Base-by-base conservation (phyloP, 768 basidiomycete species). In the Gelatoporia subvermispora region DNA sequence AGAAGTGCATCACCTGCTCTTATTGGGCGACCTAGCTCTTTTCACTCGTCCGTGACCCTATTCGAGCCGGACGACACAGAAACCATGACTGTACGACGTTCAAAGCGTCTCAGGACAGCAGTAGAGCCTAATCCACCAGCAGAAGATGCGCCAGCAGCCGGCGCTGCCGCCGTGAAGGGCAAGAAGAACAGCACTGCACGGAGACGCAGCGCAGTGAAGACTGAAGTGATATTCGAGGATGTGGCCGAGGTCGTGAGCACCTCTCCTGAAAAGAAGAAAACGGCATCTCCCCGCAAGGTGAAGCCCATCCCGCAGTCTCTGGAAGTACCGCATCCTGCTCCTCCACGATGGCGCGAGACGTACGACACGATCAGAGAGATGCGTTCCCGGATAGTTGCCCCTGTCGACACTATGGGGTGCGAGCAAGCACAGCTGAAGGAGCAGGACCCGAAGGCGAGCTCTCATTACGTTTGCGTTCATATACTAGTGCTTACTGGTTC, bases 381-480 rank as follows among this genome's bases (percentile, higher is more conserved):
- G 90, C 77, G 90, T 17, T 68, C 80, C 17, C 71, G 71, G 10
- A 77, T 84, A 20, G 69, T 78, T 0, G 93, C 94, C 0, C 93
- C 95, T 0, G 95, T 96, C 1, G 95, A 98, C 60, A 88, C 85
- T 0, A 90, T 93, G 89, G 91, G 92, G 1, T 91, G 91, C 57
- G 81, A 88, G 42, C 76, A 75, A 48, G 85, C 85, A 0, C 83
- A 88, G 50, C 58, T 60, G 43, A 73, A 76, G 37, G 86, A 88
- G 57, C 65, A 59, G 8, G 81, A 86, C 42, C 84, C 85, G 8
- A 82, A 79, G 74, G 89, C 86, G 43, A 48, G 35, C 35, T 31
- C 13, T 31, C 13, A 31, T 31, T 13, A 20, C 35, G 13, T n/a
- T 9, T 35, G 21, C 34, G 36, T 35, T 28, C 35, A 31, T 40